Percentiles rank a stretch among this genome's conserved stretches.
Conservation (phyloP, 257 asterid genomes). For the Ballota nigra region DNA sequence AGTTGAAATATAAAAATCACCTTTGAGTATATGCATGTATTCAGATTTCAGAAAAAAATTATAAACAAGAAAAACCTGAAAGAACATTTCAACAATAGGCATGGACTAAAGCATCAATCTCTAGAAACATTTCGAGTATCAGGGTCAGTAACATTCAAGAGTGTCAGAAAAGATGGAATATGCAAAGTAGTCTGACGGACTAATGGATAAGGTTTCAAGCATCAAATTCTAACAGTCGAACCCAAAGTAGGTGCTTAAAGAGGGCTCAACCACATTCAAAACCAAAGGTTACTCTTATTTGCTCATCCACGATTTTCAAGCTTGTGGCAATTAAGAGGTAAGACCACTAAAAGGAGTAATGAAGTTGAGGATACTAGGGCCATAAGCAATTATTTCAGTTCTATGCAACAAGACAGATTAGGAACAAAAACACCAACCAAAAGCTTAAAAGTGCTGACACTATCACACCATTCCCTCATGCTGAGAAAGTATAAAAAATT, state of each 20-base stretch:
- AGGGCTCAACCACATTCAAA: background rate
- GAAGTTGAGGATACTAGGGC: background rate
- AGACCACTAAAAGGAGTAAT: conserved; percentile 4
- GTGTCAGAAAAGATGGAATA: background rate
- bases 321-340: background rate
- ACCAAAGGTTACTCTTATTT: background rate
- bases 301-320: background rate
- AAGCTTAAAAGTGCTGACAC: background rate
- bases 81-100: conserved; percentile 3
- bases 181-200: background rate
- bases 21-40: background rate
- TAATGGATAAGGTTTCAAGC: conserved; percentile 1
- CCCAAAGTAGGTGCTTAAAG: background rate
- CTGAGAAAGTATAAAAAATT: background rate
- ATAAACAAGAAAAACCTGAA: background rate
- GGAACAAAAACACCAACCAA: background rate
- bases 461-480: background rate
- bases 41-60: background rate
- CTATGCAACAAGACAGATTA: conserved; percentile 1
- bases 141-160: background rate
- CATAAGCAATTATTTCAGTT: background rate
- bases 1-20: background rate
- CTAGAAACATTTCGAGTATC: background rate
- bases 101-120: background rate
- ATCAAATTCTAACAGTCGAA: background rate